Percentiles rank a stretch among this genome's conserved stretches.
These are phyloP conservation scores for Pilatotrama ljubarskyi DNA, from an alignment of 768 basidiomycete genomes.

Conservation along the genomic window DNA sequence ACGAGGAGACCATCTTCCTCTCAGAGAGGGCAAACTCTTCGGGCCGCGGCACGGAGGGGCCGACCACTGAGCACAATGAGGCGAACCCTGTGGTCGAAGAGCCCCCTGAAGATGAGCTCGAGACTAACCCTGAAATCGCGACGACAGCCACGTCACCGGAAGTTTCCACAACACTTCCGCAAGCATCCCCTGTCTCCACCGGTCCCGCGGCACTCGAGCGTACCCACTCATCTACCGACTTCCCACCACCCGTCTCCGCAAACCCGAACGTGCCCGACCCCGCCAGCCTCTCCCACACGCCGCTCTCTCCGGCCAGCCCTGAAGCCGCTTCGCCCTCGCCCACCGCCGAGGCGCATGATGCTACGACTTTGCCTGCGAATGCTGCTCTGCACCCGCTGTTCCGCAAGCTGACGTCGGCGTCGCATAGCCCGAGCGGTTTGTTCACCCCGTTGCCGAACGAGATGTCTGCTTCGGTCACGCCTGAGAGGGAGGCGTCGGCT, in stretches of 20 bases:
- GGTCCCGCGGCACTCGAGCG: background rate
- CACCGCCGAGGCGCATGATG: background rate
- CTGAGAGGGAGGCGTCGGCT: background rate
- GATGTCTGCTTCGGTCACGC: constrained; percentile 38
- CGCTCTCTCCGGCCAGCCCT: constrained; percentile 17
- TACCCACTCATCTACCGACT: constrained; percentile 3
- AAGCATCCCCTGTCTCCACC: background rate
- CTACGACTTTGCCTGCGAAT: background rate
- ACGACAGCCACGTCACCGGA: background rate
- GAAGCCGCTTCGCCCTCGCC: background rate
- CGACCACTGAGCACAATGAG: too few relatives aligned
- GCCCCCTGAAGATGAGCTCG: background rate
- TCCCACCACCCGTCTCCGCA: constrained; percentile 44
- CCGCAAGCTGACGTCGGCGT: constrained; percentile 1
- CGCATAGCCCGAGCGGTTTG: constrained; percentile 33
- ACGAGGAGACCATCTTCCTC: too few relatives aligned
- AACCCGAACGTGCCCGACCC: constrained; percentile 43
- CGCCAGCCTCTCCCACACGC: constrained; percentile 25
- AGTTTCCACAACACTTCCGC: background rate
- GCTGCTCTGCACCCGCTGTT: constrained; percentile 1
- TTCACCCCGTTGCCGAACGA: constrained; percentile 43
- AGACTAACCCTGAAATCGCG: too few relatives aligned
- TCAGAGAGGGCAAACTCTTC: too few relatives aligned
- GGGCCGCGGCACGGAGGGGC: too few relatives aligned
- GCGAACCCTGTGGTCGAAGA: background rate